Conservation (phyloP, 805 yeast genomes). For the Wickerhamiella dianesei region DNA sequence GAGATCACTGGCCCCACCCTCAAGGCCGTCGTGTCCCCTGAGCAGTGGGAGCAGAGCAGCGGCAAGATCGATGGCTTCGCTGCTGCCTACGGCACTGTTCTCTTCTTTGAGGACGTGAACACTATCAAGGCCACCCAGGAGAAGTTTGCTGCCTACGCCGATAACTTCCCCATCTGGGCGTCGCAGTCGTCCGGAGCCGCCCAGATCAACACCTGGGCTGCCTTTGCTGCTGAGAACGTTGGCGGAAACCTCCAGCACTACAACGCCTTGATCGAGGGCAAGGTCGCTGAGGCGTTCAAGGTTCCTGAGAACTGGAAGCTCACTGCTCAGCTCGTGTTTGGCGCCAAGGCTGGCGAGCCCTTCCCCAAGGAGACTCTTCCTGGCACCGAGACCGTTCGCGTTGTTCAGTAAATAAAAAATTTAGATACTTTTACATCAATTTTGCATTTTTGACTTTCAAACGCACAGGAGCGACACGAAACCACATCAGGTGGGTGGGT, state of each 20-base stretch:
- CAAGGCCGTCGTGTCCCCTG: slow-evolving; percentile 27
- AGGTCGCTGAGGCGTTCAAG: slow-evolving; percentile 27
- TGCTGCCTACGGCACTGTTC: slow-evolving; percentile 36
- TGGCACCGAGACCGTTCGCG: slow-evolving; percentile 29
- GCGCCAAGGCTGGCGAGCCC: slow-evolving; percentile 30
- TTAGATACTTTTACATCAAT: neutral
- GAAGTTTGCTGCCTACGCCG: slow-evolving; percentile 32
- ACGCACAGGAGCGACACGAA: neutral
- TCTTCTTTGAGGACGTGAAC: slow-evolving; percentile 34
- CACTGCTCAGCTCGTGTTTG: slow-evolving; percentile 39
- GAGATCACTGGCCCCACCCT: slow-evolving; percentile 26
- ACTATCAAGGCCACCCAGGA: slow-evolving; percentile 31
- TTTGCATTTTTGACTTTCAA: neutral
- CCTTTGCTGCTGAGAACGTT: slow-evolving; percentile 32
- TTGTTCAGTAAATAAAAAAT: neutral
- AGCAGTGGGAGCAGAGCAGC: slow-evolving; percentile 29
- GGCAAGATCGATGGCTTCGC: slow-evolving; percentile 31
- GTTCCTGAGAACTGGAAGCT: slow-evolving; percentile 34
- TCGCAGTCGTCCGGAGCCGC: slow-evolving; percentile 34
- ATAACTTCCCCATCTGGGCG: slow-evolving; percentile 36
- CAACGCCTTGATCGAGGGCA: slow-evolving; percentile 32
- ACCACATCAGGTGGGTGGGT: neutral
- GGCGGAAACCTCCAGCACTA: slow-evolving; percentile 44
- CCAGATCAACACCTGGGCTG: slow-evolving; percentile 39
- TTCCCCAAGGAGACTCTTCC: slow-evolving; percentile 32